Conservation (phyloP, 2,329 filamentous ascomycete genomes). For the Cadophora malorum region DNA sequence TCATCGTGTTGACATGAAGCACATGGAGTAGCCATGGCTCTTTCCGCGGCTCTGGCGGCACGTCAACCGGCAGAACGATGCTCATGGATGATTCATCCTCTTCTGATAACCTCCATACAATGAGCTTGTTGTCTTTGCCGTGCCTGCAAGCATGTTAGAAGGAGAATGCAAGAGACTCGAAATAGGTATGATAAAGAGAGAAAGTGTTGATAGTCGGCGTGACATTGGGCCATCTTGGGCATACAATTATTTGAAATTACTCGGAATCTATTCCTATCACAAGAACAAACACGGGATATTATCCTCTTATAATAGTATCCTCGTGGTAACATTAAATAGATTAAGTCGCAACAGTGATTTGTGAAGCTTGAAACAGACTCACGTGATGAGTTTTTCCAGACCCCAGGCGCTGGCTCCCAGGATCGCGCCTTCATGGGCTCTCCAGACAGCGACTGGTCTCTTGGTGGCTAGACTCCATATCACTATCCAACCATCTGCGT, state of each 20-base stretch:
- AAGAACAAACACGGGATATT: neutral
- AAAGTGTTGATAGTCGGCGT: neutral
- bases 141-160: conserved; percentile 64
- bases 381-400: conserved; percentile 81
- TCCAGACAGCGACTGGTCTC: conserved; percentile 84
- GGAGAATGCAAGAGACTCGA: neutral
- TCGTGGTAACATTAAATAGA: neutral
- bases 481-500: conserved; percentile 88
- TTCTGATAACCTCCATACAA: conserved; percentile 77
- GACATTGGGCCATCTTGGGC: neutral
- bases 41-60: conserved; percentile 53
- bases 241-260: neutral
- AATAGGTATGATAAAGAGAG: neutral
- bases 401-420: conserved; percentile 77
- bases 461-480: conserved; percentile 86
- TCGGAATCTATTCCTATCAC: neutral
- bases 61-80: conserved; percentile 74
- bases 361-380: conserved; percentile 48
- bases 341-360: conserved; percentile 22
- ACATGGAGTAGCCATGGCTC: conserved; percentile 87
- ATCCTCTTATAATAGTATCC: conserved; percentile 10
- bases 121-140: conserved; percentile 85
- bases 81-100: conserved; percentile 70
- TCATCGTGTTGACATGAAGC: conserved; percentile 88
- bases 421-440: conserved; percentile 78